Conservation (phyloP, 768 basidiomycete genomes). For the Lepiota brunneoincarnata region DNA sequence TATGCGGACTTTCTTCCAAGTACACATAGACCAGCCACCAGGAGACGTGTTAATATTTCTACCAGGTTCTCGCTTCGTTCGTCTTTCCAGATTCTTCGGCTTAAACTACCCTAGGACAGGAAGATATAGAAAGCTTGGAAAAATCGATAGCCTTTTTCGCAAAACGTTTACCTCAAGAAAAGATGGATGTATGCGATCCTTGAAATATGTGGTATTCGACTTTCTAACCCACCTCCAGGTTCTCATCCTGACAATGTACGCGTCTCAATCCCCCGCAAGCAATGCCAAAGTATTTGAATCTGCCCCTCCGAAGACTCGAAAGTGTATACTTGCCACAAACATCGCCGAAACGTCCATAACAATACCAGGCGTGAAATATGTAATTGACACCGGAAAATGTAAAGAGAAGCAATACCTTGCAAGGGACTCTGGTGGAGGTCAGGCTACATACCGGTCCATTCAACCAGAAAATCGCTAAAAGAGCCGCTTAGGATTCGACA, state of each 20-base stretch:
- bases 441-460: not conserved
- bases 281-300: constrained; percentile 78
- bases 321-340: constrained; percentile 95
- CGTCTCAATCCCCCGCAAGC: constrained; percentile 73
- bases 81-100: not conserved
- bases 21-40: constrained; percentile 74
- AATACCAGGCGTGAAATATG: constrained; percentile 92
- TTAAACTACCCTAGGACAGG: constrained; percentile 65
- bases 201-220: not conserved
- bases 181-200: constrained; percentile 37
- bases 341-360: constrained; percentile 98
- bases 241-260: constrained; percentile 78
- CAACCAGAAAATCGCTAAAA: not conserved
- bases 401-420: constrained; percentile 91
- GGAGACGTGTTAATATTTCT: constrained; percentile 95
- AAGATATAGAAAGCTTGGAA: constrained; percentile 90
- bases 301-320: constrained; percentile 66
- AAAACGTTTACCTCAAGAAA: constrained; percentile 63
- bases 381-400: constrained; percentile 93
- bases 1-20: constrained; percentile 90
- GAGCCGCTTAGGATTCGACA: constrained; percentile 73
- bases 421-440: constrained; percentile 66
- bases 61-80: constrained; percentile 50
- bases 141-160: constrained; percentile 70
- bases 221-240: constrained; percentile 43